Conservation (phyloP, 139 green algal species). For the Gonium pectorale region DNA sequence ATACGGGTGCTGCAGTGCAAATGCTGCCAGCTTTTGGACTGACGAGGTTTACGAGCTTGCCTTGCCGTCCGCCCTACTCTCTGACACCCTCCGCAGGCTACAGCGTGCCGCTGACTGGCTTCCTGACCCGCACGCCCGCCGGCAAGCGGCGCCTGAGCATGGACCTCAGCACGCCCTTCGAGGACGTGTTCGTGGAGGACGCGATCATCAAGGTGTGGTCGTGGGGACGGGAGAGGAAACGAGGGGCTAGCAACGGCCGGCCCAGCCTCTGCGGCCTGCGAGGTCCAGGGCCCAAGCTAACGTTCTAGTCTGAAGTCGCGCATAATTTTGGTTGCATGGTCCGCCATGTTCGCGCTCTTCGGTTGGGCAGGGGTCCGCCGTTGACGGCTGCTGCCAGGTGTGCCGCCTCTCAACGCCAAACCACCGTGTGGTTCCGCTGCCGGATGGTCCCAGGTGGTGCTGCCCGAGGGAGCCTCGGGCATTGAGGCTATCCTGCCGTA, state of each 20-base stretch:
- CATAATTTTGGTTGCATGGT: too few species aligned
- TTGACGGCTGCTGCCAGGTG: too few species aligned
- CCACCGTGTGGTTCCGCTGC: too few species aligned
- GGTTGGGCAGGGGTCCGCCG: too few species aligned
- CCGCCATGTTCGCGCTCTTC: too few species aligned
- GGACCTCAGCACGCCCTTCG: constrained; percentile 56
- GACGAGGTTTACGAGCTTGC: too few species aligned
- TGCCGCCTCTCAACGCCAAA: neutral
- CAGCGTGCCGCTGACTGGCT: constrained; percentile 75
- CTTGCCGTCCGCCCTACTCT: too few species aligned
- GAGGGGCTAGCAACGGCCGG: neutral
- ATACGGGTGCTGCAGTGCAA: too few species aligned
- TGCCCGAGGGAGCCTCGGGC: constrained; percentile 81
- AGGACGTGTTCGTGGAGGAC: constrained; percentile 64
- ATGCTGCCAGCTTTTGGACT: too few species aligned
- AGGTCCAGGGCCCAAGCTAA: too few species aligned
- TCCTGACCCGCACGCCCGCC: constrained; percentile 23
- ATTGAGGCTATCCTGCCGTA: constrained; percentile 65
- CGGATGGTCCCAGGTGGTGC: constrained; percentile 82
- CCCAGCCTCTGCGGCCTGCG: too few species aligned
- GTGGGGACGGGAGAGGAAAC: neutral
- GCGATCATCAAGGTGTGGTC: constrained; percentile 32
- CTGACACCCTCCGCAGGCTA: constrained; percentile 64
- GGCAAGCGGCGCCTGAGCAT: constrained; percentile 57
- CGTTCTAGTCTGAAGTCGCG: too few species aligned